Conservation (phyloP, 2,329 filamentous ascomycete species). For the Botrytis fragariae region DNA sequence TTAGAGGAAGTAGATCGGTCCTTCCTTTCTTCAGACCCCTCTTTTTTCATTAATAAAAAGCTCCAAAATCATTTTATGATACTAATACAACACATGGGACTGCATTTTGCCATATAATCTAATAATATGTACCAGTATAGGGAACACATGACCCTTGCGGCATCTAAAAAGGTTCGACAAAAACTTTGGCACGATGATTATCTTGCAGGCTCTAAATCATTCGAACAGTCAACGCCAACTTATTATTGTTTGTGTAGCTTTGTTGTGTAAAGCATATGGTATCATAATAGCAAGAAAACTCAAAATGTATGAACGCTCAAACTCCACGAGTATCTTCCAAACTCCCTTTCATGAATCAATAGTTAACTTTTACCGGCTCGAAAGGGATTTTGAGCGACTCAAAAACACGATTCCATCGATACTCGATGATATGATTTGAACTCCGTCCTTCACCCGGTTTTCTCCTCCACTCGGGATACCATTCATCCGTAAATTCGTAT, state of each 20-base stretch:
- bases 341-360: neutral
- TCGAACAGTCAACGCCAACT: neutral
- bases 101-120: neutral
- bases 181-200: neutral
- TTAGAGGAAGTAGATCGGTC: neutral
- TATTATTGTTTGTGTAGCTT: neutral
- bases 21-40: neutral
- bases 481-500: neutral
- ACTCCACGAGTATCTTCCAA: neutral
- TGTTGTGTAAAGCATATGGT: neutral
- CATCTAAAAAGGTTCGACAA: neutral
- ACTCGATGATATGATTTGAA: neutral
- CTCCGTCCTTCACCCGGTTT: neutral
- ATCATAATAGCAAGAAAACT: neutral
- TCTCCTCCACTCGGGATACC: neutral
- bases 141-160: neutral
- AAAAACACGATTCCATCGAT: neutral
- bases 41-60: neutral
- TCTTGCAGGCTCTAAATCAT: neutral
- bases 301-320: neutral
- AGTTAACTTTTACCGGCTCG: neutral
- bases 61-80: neutral
- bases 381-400: neutral
- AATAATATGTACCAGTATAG: too few species aligned
- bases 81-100: neutral